phyloP scores from a whole-genome alignment of 140 eudicot genomes.

The Bidens hawaiensis region DNA sequence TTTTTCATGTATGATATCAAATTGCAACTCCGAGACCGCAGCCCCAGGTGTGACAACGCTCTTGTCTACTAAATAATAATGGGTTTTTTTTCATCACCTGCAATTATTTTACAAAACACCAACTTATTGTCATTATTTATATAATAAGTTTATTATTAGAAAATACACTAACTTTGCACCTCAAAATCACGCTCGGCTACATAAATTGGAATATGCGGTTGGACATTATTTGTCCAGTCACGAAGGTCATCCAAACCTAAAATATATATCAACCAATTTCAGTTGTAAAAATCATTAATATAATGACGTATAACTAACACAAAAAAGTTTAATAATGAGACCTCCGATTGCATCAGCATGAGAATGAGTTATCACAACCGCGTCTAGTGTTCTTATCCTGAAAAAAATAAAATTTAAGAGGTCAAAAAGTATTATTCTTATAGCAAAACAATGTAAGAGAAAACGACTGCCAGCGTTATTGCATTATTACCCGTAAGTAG shows the following conservation, averaged over 20 bases:
- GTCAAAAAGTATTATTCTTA: background rate
- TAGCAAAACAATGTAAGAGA: background rate
- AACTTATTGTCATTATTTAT: background rate
- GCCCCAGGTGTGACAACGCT: slow-evolving; percentile 87
- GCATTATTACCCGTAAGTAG: slow-evolving; percentile 68
- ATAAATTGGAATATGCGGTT: slow-evolving; percentile 79
- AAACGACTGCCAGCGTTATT: slow-evolving; percentile 20
- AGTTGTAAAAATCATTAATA: slow-evolving; percentile 13
- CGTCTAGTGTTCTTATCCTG: slow-evolving; percentile 95
- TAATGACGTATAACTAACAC: slow-evolving; percentile 19
- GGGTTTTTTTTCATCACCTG: slow-evolving; percentile 99
- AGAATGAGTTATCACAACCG: slow-evolving; percentile 96
- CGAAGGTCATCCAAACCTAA: slow-evolving; percentile 97
- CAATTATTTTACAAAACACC: slow-evolving; percentile 13
- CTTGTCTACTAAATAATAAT: slow-evolving; percentile 88
- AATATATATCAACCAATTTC: slow-evolving; percentile 7
- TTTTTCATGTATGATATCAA: slow-evolving; percentile 67
- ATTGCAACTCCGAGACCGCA: slow-evolving; percentile 92
- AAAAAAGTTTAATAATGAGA: slow-evolving; percentile 34
- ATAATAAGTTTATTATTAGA: background rate
- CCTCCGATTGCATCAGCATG: slow-evolving; percentile 99
- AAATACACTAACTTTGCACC: slow-evolving; percentile 36
- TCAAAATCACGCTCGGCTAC: slow-evolving; percentile 93
- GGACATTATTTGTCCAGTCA: slow-evolving; percentile 99
- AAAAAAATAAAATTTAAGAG: slow-evolving; percentile 24